Evolutionary conservation across 768 basidiomycete genomes (phyloP).

Genomic region (Lentinula edodes): DNA sequence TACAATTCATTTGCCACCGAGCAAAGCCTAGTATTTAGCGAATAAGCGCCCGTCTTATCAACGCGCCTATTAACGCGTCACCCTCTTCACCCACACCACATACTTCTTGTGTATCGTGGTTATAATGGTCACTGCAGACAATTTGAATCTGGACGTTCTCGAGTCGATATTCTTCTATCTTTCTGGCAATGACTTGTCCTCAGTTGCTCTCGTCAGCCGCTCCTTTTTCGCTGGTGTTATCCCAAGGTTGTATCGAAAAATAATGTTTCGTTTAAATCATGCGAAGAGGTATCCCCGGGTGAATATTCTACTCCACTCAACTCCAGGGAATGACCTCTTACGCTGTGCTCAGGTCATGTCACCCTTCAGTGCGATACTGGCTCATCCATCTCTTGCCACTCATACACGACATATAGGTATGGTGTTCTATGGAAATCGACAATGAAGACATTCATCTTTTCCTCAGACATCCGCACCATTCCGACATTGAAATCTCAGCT

Average conservation of each 20-base stretch:
- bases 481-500: conserved; percentile 26
- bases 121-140: conserved; percentile 61
- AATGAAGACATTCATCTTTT: not conserved
- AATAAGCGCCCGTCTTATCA: no score
- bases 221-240: conserved; percentile 62
- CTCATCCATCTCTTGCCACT: conserved; percentile 46
- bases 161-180: conserved; percentile 60
- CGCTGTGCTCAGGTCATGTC: conserved; percentile 35
- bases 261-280: conserved; percentile 51
- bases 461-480: conserved; percentile 44
- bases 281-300: conserved; percentile 54
- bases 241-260: conserved; percentile 54
- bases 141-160: conserved; percentile 67
- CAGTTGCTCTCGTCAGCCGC: conserved; percentile 57
- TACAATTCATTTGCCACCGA: no score
- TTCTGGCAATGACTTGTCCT: conserved; percentile 49
- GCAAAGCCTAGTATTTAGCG: no score
- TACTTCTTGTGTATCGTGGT: no score
- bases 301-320: conserved; percentile 11
- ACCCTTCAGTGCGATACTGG: conserved; percentile 54
- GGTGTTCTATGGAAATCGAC: conserved; percentile 10
- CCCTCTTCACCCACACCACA: no score
- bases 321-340: not conserved
- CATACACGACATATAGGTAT: conserved; percentile 59
- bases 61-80: no score